Base-by-base conservation (phyloP, 768 basidiomycete species). In the Crassisporium funariophilum region DNA sequence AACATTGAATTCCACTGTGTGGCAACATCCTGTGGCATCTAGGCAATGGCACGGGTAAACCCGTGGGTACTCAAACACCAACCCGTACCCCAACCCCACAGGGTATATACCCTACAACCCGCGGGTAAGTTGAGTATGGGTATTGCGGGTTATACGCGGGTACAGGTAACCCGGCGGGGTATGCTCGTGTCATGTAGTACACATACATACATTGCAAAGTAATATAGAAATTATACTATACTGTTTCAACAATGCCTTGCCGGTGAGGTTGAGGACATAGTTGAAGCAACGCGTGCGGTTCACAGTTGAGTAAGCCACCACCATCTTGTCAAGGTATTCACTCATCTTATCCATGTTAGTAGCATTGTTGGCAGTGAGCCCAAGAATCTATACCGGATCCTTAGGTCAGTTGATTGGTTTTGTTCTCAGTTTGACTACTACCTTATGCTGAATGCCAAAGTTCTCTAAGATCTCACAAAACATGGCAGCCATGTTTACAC, bases 1-100 rank as follows among this genome's bases (percentile, higher is more conserved):
- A 29, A 29, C 13, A 64, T 70, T 4, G 64, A 70, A 34, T 73
- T 71, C 73, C 71, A 74, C 0, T 61, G 49, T 0, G 71, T 73
- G 4, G 46, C 17, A 0, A 76, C 66, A 48, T 77, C 68, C 1
- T 64, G 57, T 1, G 72, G 72, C 52, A 74, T 68, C 13, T 62
- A 57, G 2, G 54, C 44, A 1, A 13, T 8, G 1, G 40, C 9
- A 2, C 67, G 39, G 27, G 27, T n/a, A n/a, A n/a, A n/a, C n/a
- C n/a, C n/a, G n/a, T n/a, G n/a, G n/a, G n/a, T n/a, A n/a, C n/a
- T n/a, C n/a, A n/a, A n/a, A n/a, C n/a, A n/a, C n/a, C n/a, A n/a
- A n/a, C n/a, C n/a, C n/a, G n/a, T n/a, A n/a, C n/a, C n/a, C n/a
- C n/a, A n/a, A 37, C 35, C 35, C 35, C 3, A 21, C 35, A 37